Evolutionary conservation across 352 stramenopile genomes (phyloP).

Genomic region (Pythium inflatum): DNA sequence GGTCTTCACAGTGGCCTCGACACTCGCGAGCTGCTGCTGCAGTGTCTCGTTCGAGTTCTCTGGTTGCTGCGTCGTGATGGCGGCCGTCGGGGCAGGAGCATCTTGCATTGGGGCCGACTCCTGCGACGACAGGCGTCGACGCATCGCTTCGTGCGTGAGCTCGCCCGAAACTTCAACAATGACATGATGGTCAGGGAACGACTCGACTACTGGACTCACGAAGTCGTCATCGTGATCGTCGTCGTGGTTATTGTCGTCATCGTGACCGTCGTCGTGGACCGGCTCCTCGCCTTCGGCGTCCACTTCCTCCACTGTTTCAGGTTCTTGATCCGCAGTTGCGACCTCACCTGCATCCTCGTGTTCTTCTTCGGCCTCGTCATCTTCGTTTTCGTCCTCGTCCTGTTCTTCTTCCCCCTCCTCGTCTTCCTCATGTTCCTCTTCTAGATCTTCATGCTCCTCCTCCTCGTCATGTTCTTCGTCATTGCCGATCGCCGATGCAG

Average conservation of each 20-base stretch:
- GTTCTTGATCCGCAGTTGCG: too few relatives aligned
- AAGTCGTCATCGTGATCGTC: constrained; percentile 22
- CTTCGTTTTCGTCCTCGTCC: neutral
- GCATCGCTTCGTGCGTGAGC: constrained; percentile 28
- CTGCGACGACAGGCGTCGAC: constrained; percentile 9
- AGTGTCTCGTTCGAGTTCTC: constrained; percentile 47
- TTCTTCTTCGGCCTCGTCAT: constrained; percentile 1
- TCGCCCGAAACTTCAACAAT: constrained; percentile 33
- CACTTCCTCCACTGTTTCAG: neutral
- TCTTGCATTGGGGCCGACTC: too few relatives aligned
- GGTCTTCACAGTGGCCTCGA: constrained; percentile 28
- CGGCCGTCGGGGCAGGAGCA: neutral
- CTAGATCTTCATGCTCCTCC: constrained; percentile 9
- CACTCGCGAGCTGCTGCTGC: constrained; percentile 37
- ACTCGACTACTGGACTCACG: neutral
- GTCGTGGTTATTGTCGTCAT: neutral
- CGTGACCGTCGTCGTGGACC: constrained; percentile 6
- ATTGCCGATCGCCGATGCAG: neutral
- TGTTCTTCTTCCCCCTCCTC: constrained; percentile 3
- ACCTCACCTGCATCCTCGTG: neutral
- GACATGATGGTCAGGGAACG: constrained; percentile 22
- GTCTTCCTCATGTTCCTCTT: constrained; percentile 8
- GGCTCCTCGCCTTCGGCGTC: neutral
- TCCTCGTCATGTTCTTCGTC: constrained; percentile 14
- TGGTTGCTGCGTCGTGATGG: constrained; percentile 51